Evolutionary conservation across 2,329 filamentous ascomycete genomes (phyloP), one percentile per base, ranked within the genome.

Genomic region (Colletotrichum karsti): DNA sequence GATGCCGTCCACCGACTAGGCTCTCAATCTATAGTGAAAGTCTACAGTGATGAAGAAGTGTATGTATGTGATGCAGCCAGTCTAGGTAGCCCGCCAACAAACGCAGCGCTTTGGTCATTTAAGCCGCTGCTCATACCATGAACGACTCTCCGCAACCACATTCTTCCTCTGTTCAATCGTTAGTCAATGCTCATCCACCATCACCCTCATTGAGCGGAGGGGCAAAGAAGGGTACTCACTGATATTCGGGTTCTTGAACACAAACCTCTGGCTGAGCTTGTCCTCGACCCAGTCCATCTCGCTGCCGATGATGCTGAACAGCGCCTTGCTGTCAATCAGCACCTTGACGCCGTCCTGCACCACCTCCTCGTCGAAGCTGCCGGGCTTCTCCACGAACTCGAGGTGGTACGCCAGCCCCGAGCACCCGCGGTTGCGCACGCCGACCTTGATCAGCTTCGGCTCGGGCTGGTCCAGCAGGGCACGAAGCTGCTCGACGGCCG

Each of bases 221-320:
- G 8, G 9, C 26, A 13, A n/a, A 10, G 9, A n/a, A 7, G 9
- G 10, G 1, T n/a, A 33, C 95, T 89, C 84, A 97, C 95, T 99
- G 78, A 98, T 98, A 77, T 99, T 99, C 2, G 96, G 96, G 79
- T 99, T 99, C 78, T 90, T 91, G 82, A 99, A 99, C 56, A 97
- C 91, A 80, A 99, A 99, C 72, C 93, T 87, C 80, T 95, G 89
- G 78, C 92, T 97, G 71, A 99, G 83, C 83, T 97, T 97, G 75
- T 98, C 96, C 81, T 98, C 95, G 10, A 95, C 87, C 95, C 95
- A 99, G 77, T 99, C 96, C 96, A 99, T 99, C 82, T 98, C 95
- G 77, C 93, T 97, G 5, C 96, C 96, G 74, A 99, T 98, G 60
- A 99, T 98, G 80, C 95, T 98, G 78, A 99, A 95, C 55, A 99